phyloP scores from a whole-genome alignment of 2,329 filamentous ascomycete genomes.

The Monosporascus sp. region DNA sequence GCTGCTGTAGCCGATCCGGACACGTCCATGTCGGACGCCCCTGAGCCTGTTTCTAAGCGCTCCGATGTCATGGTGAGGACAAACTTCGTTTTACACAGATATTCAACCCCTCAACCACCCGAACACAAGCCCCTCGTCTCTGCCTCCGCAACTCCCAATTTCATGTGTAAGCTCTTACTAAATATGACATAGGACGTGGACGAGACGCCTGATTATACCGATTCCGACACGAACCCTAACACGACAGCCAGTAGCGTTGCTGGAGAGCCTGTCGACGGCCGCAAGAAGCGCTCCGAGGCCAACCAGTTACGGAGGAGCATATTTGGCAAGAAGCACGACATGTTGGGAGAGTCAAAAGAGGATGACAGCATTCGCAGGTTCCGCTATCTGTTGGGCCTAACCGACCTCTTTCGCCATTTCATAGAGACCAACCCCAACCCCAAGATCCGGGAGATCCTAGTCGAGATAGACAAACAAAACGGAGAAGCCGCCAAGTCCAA shows the following conservation, averaged over 20 bases:
- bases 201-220: slow-evolving; percentile 61
- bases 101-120: slow-evolving; percentile 1
- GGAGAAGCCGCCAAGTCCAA: slow-evolving; percentile 65
- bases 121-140: too few relatives aligned
- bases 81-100: neutral
- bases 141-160: neutral
- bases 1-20: slow-evolving; percentile 50
- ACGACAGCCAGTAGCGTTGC: slow-evolving; percentile 78
- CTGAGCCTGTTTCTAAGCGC: slow-evolving; percentile 34
- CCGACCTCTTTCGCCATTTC: slow-evolving; percentile 96
- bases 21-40: slow-evolving; percentile 59
- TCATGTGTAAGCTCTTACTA: neutral
- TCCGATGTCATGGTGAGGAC: slow-evolving; percentile 45
- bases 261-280: slow-evolving; percentile 73
- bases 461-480: slow-evolving; percentile 91
- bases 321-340: slow-evolving; percentile 90
- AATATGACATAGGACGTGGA: slow-evolving; percentile 46
- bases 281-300: slow-evolving; percentile 79
- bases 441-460: slow-evolving; percentile 87
- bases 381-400: slow-evolving; percentile 88
- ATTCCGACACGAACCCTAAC: slow-evolving; percentile 62
- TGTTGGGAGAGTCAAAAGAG: slow-evolving; percentile 91
- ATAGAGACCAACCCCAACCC: slow-evolving; percentile 97
- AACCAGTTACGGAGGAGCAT: slow-evolving; percentile 88
- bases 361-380: slow-evolving; percentile 94